phyloP scores from a whole-genome alignment of 2,329 filamentous ascomycete species.

The Diaporthe capsici region DNA sequence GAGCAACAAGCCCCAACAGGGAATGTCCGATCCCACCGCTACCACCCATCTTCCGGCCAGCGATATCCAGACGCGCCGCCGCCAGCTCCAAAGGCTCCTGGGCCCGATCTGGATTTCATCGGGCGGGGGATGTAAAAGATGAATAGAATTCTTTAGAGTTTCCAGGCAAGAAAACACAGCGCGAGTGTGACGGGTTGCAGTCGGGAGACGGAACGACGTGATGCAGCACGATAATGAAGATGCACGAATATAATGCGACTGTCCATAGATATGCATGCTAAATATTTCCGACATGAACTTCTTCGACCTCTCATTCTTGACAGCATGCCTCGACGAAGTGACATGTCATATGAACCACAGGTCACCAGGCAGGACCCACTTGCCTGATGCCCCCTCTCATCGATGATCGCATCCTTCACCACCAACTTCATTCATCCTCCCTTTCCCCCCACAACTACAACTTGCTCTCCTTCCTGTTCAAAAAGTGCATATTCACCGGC shows the following conservation, averaged over 20 bases:
- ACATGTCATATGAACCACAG: not conserved
- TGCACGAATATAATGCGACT: not conserved
- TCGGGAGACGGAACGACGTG: conserved; percentile 8
- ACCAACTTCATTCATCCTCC: not conserved
- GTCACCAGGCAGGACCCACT: not conserved
- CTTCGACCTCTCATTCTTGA: not conserved
- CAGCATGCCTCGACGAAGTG: not conserved
- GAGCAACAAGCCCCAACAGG: conserved; percentile 19
- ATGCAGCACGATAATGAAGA: conserved; percentile 8
- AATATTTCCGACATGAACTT: not conserved
- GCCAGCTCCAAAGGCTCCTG: not conserved
- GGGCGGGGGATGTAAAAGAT: conserved; percentile 28
- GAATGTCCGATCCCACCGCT: conserved; percentile 27
- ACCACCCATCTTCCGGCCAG: conserved; percentile 38
- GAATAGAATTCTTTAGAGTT: not conserved
- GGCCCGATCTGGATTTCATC: conserved; percentile 38
- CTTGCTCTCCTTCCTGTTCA: conserved; percentile 50
- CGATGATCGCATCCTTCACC: not conserved
- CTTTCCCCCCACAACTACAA: not conserved
- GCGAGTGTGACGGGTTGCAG: not conserved
- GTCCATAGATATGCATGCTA: conserved; percentile 26
- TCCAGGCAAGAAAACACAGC: not conserved
- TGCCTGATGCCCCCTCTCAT: not conserved
- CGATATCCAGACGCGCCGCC: conserved; percentile 36
- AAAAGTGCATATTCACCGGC: conserved; percentile 72